A percentile compares a stretch with the other conserved stretches of the same genome.
phyloP scores from a whole-genome alignment of 1,139 yeast species.

The Geotrichum reessii region DNA sequence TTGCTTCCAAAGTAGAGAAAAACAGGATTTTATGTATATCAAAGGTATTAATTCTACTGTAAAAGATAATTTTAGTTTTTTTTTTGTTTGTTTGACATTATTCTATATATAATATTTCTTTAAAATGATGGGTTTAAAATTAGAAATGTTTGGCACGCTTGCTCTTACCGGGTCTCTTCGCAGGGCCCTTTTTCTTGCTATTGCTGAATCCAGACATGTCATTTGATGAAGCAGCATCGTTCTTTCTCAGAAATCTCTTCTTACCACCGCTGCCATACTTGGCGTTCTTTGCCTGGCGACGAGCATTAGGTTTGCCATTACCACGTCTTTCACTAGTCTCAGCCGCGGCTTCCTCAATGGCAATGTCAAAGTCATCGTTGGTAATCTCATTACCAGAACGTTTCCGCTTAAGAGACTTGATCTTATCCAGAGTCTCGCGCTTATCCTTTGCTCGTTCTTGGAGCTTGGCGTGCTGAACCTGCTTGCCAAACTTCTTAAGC shows the following conservation, averaged over 20 bases:
- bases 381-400: conserved; percentile 71
- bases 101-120: conserved; percentile 4
- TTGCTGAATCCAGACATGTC: conserved; percentile 61
- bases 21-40: neutral
- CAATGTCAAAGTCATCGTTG: conserved; percentile 50
- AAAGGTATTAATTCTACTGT: neutral
- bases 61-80: neutral
- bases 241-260: conserved; percentile 66
- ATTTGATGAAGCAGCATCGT: conserved; percentile 68
- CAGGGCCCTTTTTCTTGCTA: conserved; percentile 45
- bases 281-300: conserved; percentile 61
- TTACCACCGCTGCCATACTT: conserved; percentile 71
- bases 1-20: conserved; percentile 23
- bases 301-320: conserved; percentile 53
- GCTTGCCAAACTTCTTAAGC: conserved; percentile 94
- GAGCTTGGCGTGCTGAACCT: conserved; percentile 88
- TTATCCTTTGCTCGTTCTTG: conserved; percentile 94
- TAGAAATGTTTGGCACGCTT: conserved; percentile 39
- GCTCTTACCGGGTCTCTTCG: conserved; percentile 68
- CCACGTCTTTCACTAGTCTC: conserved; percentile 39
- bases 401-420: conserved; percentile 82
- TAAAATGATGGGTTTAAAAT: neutral
- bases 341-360: conserved; percentile 83
- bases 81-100: neutral
- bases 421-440: conserved; percentile 84